Base-by-base conservation (phyloP, 495 filamentous ascomycete genomes). In the Podospora pseudoanserina region DNA sequence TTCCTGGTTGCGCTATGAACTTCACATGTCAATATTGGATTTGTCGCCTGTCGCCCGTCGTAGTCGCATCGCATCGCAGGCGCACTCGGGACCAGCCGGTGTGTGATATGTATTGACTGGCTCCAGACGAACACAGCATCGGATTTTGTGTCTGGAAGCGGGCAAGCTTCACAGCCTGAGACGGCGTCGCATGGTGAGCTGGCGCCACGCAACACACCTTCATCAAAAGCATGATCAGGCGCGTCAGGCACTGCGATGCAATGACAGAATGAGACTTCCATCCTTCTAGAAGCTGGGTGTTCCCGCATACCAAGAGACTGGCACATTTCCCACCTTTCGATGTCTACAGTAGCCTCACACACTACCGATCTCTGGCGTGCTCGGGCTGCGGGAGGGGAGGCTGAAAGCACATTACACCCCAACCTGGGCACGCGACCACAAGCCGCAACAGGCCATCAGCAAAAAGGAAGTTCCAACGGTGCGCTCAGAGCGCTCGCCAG, bases 341-440 rank as follows among this genome's bases (percentile, higher is more conserved):
- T 58, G 55, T 58, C 5, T 19, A 58, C 55, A 58, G 55, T 58
- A 49, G 39, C 39, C 39, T 49, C 39, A 13, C 39, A 49, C 39
- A 49, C 13, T 49, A 49, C 7, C 39, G 9, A 49, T 11, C 39
- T 49, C 15, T 18, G 39, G 39, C 13, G 15, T 11, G 15, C 9
- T 16, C 2, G 39, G 39, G 30, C 30, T 32, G 4, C 23, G 23
- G 23, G 1, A 23, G 23, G 39, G 39, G 13, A 49, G 39, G 39
- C 39, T 49, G 39, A 49, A 49, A 49, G 30, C 30, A 32, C 30
- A 32, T 4, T 49, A 16, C 39, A 16, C 39, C 2, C 2, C 6
- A 49, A 49, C 39, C 13, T 19, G n/a, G 55, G 23, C 55, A 58
- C 55, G 55, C 55, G 55, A 58, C 55, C 55, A 58, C 39, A 49